Evolutionary conservation across 768 basidiomycete species (phyloP).

Genomic region (Melanogaster broomeanus): DNA sequence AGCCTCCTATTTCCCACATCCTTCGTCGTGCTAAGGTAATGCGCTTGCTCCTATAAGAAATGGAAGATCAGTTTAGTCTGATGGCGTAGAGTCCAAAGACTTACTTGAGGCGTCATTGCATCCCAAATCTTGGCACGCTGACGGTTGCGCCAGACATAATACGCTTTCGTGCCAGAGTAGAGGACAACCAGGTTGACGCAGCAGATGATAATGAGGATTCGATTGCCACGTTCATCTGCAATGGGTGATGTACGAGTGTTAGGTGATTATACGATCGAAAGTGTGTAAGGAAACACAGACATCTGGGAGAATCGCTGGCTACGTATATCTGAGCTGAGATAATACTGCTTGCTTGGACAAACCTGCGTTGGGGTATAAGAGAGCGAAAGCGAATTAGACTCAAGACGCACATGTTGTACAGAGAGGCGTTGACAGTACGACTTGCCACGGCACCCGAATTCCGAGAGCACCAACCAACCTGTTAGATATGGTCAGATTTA

Average conservation of each 20-base stretch:
- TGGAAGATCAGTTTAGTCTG: no score
- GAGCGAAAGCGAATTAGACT: background rate
- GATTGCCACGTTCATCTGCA: constrained; percentile 59
- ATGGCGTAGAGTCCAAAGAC: background rate
- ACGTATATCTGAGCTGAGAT: constrained; percentile 61
- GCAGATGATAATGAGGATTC: constrained; percentile 52
- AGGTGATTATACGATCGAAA: background rate
- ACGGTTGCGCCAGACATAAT: constrained; percentile 60
- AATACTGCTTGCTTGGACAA: constrained; percentile 44
- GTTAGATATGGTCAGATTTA: background rate
- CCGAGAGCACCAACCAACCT: constrained; percentile 60
- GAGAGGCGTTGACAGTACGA: constrained; percentile 57
- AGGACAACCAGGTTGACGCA: constrained; percentile 51
- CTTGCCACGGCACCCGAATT: constrained; percentile 62
- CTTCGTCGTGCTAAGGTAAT: constrained; percentile 59
- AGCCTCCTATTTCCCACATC: constrained; percentile 61
- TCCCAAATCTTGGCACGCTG: constrained; percentile 58
- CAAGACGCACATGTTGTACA: constrained; percentile 52
- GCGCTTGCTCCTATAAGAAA: constrained; percentile 45
- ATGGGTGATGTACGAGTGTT: background rate
- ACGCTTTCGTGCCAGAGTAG: constrained; percentile 55
- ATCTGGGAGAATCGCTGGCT: constrained; percentile 55
- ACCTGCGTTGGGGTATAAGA: constrained; percentile 20
- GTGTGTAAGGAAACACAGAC: constrained; percentile 31
- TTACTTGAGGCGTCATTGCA: constrained; percentile 50